Percentiles rank a stretch among this genome's conserved stretches.
Evolutionary conservation across 257 asterid species (phyloP).

Genomic region (Solanum stenotomum): DNA sequence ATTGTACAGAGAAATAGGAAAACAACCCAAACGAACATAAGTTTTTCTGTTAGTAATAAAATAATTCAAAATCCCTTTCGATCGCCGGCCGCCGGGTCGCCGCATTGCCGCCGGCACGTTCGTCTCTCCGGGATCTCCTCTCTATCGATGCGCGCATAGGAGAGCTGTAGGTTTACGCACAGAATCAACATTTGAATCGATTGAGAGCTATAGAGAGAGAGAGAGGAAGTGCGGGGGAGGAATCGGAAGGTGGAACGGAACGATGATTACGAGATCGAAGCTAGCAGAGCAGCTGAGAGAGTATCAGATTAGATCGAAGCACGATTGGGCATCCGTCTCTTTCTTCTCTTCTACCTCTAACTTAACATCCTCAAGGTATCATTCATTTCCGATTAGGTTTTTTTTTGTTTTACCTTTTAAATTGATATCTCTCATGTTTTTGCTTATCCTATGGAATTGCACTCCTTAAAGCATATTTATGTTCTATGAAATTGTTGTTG

Average conservation of each 20-base stretch:
- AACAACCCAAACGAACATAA: not conserved
- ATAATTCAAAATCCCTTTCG: not conserved
- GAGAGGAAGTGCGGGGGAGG: constrained; percentile 5
- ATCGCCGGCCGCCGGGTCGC: not conserved
- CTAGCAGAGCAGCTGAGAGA: constrained; percentile 92
- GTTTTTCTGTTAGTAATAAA: not conserved
- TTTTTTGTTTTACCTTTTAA: not conserved
- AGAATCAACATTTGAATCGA: not conserved
- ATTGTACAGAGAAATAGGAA: not conserved
- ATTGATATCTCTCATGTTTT: not conserved
- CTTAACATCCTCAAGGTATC: constrained; percentile 11
- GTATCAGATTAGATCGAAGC: constrained; percentile 84
- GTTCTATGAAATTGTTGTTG: not conserved
- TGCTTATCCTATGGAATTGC: not conserved
- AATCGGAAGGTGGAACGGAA: constrained; percentile 1
- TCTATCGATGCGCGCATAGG: not conserved
- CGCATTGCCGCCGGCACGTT: not conserved
- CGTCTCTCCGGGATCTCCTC: not conserved
- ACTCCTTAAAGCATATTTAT: not conserved
- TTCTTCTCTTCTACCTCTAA: constrained; percentile 73
- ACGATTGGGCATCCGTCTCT: constrained; percentile 82
- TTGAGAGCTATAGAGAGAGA: not conserved
- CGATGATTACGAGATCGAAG: constrained; percentile 86
- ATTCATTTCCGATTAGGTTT: not conserved
- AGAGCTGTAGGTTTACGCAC: not conserved